These are phyloP conservation scores for Pueraria montana DNA, from an alignment of 306 rosid species.

Conservation along the genomic window DNA sequence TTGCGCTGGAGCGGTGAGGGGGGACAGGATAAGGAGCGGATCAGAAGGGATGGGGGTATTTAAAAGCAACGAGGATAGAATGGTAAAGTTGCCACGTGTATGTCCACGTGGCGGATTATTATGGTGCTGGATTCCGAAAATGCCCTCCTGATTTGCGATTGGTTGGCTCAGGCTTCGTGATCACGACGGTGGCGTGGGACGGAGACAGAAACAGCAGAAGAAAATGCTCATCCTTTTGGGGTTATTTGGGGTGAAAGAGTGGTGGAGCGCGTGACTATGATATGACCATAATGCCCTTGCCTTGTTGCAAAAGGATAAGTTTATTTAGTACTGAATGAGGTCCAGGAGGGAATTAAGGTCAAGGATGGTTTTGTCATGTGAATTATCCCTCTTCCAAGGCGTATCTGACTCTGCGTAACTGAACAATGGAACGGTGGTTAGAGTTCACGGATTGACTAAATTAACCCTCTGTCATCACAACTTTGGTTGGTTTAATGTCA, in stretches of 20 bases:
- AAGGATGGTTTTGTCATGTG: conserved; percentile 44
- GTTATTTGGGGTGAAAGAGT: neutral
- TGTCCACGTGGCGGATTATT: conserved; percentile 54
- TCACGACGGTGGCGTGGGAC: conserved; percentile 47
- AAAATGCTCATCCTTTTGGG: conserved; percentile 31
- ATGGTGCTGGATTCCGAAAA: conserved; percentile 9
- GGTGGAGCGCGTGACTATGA: neutral
- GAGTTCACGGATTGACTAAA: conserved; percentile 18
- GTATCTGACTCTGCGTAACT: neutral
- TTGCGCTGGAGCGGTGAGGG: conserved; percentile 36
- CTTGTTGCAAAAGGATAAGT: neutral
- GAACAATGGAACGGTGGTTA: conserved; percentile 41
- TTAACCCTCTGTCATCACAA: conserved; percentile 6
- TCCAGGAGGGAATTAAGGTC: neutral
- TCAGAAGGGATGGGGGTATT: conserved; percentile 5
- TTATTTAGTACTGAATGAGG: neutral
- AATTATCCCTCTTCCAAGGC: neutral
- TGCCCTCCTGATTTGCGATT: conserved; percentile 25
- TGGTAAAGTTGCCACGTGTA: conserved; percentile 49
- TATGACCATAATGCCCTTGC: conserved; percentile 50
- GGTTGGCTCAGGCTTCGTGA: conserved; percentile 14
- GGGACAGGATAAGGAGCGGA: conserved; percentile 45
- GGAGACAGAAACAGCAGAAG: neutral
- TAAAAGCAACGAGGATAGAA: conserved; percentile 24
- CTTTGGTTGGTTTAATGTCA: conserved; percentile 19